Base-by-base conservation (phyloP, 176 grass and related monocot genomes). In the Aegilops sharonensis region DNA sequence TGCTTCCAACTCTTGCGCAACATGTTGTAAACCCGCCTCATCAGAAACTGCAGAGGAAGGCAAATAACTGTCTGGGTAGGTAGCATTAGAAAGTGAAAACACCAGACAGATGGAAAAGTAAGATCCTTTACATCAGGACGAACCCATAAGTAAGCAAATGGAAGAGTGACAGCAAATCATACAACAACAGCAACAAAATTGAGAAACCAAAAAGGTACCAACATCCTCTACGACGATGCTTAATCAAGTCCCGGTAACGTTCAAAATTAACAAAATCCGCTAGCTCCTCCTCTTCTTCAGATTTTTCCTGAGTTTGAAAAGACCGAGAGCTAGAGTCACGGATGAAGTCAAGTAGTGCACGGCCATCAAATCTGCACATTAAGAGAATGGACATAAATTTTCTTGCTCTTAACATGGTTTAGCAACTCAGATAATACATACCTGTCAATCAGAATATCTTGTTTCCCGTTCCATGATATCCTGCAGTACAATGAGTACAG, bases 191-290 rank as follows among this genome's bases (percentile, higher is more conserved):
- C 64, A 82, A 87, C 37, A 60, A 48, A 78, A 73, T 70, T 80
- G 62, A 88, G 86, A 95, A 95, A 94, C 76, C 80, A 90, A 94
- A 96, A 91, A 90, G 88, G 84, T 99, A 99, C 97, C 92, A 85
- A 99, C 97, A 99, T 99, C 97, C 97, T 99, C 97, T 99, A 76
- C 89, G 92, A 20, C 87, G 97, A 89, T 94, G 94, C 92, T 99
- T 99, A 99, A 99, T 99, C 90, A 99, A 94, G 95, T 99, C 97
- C 79, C 94, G 90, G 64, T 96, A 99, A 93, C 97, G 92, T 90
- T 99, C 97, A 91, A 99, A 99, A 96, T 92, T 99, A 94, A 97
- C 97, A 99, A 99, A 96, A 84, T 99, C 94, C 75, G 96, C 97
- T 87, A 99, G 83, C 72, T 97, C 97, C 86, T 99, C 93, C 64